These are phyloP conservation scores for Garcia nutans DNA, from an alignment of 345 rosid species.

Conservation along the genomic window DNA sequence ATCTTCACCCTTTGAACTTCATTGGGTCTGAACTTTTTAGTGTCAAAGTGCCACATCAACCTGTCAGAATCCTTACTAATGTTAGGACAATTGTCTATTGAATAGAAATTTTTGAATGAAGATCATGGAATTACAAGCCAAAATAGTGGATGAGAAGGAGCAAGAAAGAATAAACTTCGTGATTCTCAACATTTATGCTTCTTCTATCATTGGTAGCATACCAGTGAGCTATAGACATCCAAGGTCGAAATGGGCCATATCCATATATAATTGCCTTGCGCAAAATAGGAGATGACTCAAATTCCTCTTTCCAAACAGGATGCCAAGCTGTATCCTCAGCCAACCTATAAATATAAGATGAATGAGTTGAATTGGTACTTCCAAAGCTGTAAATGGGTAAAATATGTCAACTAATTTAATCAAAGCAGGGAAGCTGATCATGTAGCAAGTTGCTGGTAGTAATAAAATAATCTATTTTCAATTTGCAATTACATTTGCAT, in stretches of 20 bases:
- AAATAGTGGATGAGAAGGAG: neutral
- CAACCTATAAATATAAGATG: constrained; percentile 49
- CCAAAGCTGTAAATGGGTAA: neutral
- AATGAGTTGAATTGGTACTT: constrained; percentile 11
- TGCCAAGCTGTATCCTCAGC: constrained; percentile 94
- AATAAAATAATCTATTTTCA: neutral
- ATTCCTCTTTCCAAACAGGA: constrained; percentile 70
- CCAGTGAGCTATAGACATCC: constrained; percentile 98
- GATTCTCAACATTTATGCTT: neutral
- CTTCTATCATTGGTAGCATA: constrained; percentile 24
- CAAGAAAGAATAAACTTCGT: neutral
- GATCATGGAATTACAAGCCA: constrained; percentile 5
- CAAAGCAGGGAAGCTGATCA: constrained; percentile 10
- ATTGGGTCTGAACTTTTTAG: constrained; percentile 79
- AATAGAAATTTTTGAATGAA: neutral
- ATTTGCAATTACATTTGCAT: neutral
- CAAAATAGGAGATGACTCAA: constrained; percentile 54
- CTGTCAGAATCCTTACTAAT: constrained; percentile 36
- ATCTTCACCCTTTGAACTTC: constrained; percentile 84
- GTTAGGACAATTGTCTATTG: constrained; percentile 7
- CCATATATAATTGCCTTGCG: constrained; percentile 76
- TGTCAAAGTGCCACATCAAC: constrained; percentile 80
- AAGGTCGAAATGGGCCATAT: constrained; percentile 90
- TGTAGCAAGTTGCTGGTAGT: neutral
- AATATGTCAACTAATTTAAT: neutral